Evolutionary conservation across 495 filamentous ascomycete species (phyloP).

Genomic region (Pyrenula aspistea): DNA sequence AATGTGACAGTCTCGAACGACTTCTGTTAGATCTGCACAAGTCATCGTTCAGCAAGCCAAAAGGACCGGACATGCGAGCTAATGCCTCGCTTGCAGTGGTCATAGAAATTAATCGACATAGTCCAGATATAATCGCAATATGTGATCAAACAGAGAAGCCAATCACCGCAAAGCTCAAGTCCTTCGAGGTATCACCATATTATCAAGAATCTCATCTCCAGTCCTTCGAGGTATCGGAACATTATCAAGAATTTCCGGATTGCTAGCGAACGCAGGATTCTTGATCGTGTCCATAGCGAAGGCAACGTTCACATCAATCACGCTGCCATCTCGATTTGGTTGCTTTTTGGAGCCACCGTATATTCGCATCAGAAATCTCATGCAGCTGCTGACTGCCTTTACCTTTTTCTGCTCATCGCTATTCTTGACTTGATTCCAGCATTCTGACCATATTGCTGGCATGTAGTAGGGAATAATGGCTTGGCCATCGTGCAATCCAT

Average conservation of each 20-base stretch:
- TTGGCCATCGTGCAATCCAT: slow-evolving; percentile 10
- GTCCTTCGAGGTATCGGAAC: slow-evolving; percentile 1
- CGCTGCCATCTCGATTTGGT: slow-evolving; percentile 1
- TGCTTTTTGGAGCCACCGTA: slow-evolving; percentile 3
- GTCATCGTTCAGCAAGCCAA: too few relatives aligned
- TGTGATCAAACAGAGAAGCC: too few relatives aligned
- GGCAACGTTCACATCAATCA: slow-evolving; percentile 11
- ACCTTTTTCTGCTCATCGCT: neutral
- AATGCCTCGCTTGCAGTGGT: too few relatives aligned
- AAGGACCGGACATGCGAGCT: too few relatives aligned
- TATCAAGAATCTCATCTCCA: neutral
- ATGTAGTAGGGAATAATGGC: slow-evolving; percentile 15
- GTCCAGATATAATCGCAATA: too few relatives aligned
- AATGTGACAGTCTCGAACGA: too few relatives aligned
- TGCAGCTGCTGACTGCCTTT: slow-evolving; percentile 3
- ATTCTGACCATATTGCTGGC: slow-evolving; percentile 11
- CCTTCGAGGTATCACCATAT: too few relatives aligned
- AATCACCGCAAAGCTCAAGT: too few relatives aligned
- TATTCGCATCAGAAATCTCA: slow-evolving; percentile 11
- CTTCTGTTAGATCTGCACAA: too few relatives aligned
- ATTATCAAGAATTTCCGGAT: slow-evolving; percentile 8
- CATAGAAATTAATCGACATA: too few relatives aligned
- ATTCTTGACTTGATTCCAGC: neutral
- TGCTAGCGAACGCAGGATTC: slow-evolving; percentile 3
- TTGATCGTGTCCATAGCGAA: slow-evolving; percentile 8